Conservation (phyloP, 495 filamentous ascomycete species). For the Aspergillus mulundensis region DNA sequence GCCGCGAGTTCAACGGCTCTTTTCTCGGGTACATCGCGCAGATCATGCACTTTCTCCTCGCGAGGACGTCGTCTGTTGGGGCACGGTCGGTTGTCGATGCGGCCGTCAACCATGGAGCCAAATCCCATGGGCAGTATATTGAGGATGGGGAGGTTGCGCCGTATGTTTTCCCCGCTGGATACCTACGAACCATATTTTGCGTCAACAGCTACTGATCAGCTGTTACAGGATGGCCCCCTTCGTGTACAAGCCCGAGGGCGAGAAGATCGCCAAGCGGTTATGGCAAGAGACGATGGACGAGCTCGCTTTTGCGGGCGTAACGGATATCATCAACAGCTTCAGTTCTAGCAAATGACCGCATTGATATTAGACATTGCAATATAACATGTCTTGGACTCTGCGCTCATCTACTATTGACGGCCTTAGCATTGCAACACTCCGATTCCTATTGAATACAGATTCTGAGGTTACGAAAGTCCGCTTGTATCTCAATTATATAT, state of each 20-base stretch:
- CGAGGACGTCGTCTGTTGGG: slow-evolving; percentile 10
- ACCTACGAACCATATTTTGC: too few species aligned
- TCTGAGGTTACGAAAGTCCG: too few species aligned
- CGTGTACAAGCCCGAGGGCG: slow-evolving; percentile 2
- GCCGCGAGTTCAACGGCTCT: slow-evolving; percentile 5
- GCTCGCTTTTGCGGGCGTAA: slow-evolving; percentile 4
- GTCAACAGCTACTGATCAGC: neutral
- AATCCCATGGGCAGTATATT: slow-evolving; percentile 17
- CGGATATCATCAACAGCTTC: neutral
- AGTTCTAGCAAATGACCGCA: neutral
- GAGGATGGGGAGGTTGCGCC: slow-evolving; percentile 13
- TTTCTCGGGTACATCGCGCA: slow-evolving; percentile 1
- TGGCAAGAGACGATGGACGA: slow-evolving; percentile 11
- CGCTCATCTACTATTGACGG: too few species aligned
- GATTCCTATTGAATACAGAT: too few species aligned
- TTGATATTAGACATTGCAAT: too few species aligned
- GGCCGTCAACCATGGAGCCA: slow-evolving; percentile 8
- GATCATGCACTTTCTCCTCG: slow-evolving; percentile 2
- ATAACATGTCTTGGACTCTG: too few species aligned
- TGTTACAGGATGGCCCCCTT: slow-evolving; percentile 8
- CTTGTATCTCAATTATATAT: too few species aligned
- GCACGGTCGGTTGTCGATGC: slow-evolving; percentile 16
- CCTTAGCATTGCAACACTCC: too few species aligned
- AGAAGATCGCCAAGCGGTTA: slow-evolving; percentile 1
- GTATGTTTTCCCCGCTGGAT: neutral